phyloP scores from a whole-genome alignment of 805 yeast genomes.

The Myxozyma lipomycoides region DNA sequence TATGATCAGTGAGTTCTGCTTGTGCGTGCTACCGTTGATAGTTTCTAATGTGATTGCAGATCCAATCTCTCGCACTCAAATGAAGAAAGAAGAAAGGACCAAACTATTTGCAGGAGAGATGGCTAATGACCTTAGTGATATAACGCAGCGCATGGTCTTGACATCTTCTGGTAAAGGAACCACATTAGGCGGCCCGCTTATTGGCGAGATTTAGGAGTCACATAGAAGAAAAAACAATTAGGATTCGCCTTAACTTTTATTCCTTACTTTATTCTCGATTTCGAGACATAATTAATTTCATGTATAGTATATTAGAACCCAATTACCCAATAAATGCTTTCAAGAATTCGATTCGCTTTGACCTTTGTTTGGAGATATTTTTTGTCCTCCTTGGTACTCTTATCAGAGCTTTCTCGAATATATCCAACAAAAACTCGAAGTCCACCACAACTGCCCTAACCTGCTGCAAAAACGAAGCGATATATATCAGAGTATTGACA shows the following conservation, averaged over 20 bases:
- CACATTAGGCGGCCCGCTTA: constrained; percentile 67
- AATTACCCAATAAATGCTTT: constrained; percentile 30
- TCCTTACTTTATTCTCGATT: constrained; percentile 2
- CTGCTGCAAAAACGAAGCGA: constrained; percentile 41
- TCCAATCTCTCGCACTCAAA: constrained; percentile 27
- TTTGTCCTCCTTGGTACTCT: constrained; percentile 35
- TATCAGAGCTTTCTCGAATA: constrained; percentile 38
- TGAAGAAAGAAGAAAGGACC: constrained; percentile 40
- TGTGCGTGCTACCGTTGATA: background rate
- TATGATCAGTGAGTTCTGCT: background rate
- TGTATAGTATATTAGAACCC: too few species aligned
- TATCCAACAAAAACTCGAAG: constrained; percentile 25
- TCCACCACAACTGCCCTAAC: constrained; percentile 34
- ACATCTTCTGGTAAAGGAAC: constrained; percentile 67
- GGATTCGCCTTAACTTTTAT: constrained; percentile 1
- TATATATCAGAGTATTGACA: constrained; percentile 43
- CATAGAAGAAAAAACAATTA: background rate
- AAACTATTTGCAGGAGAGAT: constrained; percentile 28
- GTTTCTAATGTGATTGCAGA: constrained; percentile 26
- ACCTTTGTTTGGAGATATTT: constrained; percentile 35
- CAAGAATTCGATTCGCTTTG: constrained; percentile 37
- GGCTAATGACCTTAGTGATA: constrained; percentile 58
- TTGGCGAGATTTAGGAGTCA: background rate
- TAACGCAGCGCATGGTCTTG: constrained; percentile 45
- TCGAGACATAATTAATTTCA: background rate